These are phyloP conservation scores for Henckelia pumila DNA, from an alignment of 257 asterid genomes.

Conservation along the genomic window DNA sequence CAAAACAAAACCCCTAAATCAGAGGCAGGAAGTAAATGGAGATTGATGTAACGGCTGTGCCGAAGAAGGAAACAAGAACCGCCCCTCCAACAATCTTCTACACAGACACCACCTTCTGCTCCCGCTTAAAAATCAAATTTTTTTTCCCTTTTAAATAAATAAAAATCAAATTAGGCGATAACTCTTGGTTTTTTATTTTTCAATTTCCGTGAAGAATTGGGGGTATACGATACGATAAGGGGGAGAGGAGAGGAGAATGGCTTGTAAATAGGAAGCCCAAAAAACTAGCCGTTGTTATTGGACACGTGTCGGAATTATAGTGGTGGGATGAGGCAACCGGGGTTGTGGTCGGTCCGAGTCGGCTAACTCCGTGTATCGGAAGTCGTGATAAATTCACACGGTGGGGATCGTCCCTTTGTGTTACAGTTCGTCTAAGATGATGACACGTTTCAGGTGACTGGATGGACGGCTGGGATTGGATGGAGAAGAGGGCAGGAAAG, in stretches of 20 bases:
- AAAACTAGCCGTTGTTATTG: constrained; percentile 55
- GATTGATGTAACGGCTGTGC: constrained; percentile 37
- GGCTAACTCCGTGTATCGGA: background rate
- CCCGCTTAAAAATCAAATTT: background rate
- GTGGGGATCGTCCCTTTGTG: background rate
- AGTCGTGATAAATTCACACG: background rate
- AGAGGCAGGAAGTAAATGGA: constrained; percentile 34
- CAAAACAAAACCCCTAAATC: constrained; percentile 25
- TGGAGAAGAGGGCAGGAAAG: background rate
- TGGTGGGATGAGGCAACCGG: constrained; percentile 32
- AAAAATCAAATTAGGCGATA: background rate
- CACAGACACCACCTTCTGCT: background rate
- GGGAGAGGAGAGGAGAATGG: background rate
- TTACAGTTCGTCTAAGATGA: background rate
- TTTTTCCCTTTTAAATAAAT: background rate
- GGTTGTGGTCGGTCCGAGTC: constrained; percentile 43
- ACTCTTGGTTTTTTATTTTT: background rate
- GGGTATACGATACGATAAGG: constrained; percentile 18
- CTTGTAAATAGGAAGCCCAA: constrained; percentile 14
- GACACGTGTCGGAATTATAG: constrained; percentile 34
- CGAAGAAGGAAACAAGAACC: constrained; percentile 27
- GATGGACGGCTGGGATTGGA: background rate
- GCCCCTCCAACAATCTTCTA: constrained; percentile 16
- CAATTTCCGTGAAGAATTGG: constrained; percentile 12
- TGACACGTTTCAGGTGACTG: background rate